Conservation (phyloP, 2,329 filamentous ascomycete species). For the Hymenoscyphus fraxineus region DNA sequence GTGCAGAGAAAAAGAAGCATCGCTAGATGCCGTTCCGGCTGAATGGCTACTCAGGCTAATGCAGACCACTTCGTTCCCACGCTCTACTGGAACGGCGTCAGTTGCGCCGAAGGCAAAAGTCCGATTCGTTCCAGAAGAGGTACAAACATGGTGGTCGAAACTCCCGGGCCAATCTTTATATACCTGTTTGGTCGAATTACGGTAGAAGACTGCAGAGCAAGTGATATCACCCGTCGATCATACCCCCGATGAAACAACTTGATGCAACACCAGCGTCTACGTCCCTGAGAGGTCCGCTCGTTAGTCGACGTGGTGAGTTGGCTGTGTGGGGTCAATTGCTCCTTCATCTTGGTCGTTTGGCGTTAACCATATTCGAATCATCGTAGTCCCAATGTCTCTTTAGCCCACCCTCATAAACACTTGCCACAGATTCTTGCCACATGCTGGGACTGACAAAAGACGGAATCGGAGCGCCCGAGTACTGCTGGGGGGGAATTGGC, state of each 20-base stretch:
- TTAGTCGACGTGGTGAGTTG: background rate
- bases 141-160: background rate
- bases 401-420: slow-evolving; percentile 62
- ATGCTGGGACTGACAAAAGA: slow-evolving; percentile 66
- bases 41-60: slow-evolving; percentile 3
- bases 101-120: slow-evolving; percentile 2
- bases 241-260: background rate
- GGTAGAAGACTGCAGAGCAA: background rate
- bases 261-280: background rate
- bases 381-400: slow-evolving; percentile 57
- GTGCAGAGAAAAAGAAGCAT: background rate
- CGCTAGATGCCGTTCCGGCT: background rate
- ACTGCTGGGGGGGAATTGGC: slow-evolving; percentile 48
- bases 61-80: background rate
- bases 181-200: background rate
- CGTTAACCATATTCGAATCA: slow-evolving; percentile 26
- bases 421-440: slow-evolving; percentile 70
- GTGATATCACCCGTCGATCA: background rate
- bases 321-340: background rate
- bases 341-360: slow-evolving; percentile 29
- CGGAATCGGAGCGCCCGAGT: slow-evolving; percentile 50
- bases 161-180: background rate
- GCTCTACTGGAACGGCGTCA: background rate
- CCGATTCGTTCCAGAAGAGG: background rate
- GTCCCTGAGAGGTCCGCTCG: background rate